Conservation (phyloP, 148 eudicot species). For the Fagopyrum esculentum region DNA sequence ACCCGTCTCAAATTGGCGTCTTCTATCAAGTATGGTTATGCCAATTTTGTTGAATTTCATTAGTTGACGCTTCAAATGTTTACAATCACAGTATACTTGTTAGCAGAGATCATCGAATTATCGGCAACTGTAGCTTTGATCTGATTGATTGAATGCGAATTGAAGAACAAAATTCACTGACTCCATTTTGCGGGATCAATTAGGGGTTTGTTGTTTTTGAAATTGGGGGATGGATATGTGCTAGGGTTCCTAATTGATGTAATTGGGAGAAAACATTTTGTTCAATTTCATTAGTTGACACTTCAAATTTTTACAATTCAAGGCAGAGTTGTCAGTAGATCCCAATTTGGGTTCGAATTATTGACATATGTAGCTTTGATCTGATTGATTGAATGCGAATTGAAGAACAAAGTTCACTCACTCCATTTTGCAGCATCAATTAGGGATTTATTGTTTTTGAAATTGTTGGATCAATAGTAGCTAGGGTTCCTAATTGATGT, state of each 20-base stretch:
- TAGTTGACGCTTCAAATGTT: background rate
- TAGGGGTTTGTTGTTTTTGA: background rate
- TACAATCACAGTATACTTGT: background rate
- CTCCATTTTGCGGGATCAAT: background rate
- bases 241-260: too few species aligned
- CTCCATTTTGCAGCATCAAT: background rate
- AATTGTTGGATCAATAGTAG: background rate
- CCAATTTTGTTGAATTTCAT: background rate
- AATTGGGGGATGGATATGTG: too few species aligned
- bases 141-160: background rate
- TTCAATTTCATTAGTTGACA: background rate
- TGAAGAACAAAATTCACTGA: background rate
- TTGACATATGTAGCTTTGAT: background rate
- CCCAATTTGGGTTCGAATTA: background rate
- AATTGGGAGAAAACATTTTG: background rate
- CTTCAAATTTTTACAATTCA: background rate
- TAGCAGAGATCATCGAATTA: background rate
- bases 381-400: background rate
- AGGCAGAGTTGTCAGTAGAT: background rate
- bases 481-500: background rate
- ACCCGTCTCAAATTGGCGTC: slow-evolving; percentile 36
- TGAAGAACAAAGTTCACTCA: background rate
- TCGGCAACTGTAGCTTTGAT: background rate
- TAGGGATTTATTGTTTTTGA: background rate
- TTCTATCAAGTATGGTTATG: slow-evolving; percentile 27